These are phyloP conservation scores for Draba incana DNA, from an alignment of 345 rosid species.

Conservation along the genomic window DNA sequence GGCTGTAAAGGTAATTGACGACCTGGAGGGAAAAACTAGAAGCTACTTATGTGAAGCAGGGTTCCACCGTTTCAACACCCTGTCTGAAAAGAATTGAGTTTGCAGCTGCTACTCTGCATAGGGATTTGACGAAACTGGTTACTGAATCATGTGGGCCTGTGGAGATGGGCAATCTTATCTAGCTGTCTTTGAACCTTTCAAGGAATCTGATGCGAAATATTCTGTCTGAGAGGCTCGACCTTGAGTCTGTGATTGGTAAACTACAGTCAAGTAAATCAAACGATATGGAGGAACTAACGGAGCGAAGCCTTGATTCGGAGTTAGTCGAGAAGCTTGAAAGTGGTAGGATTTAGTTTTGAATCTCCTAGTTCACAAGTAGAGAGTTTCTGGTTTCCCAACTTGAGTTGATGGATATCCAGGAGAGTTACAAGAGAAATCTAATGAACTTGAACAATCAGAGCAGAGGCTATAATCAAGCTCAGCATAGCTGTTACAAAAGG, in stretches of 20 bases:
- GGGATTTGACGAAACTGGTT: no score
- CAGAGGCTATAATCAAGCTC: slow-evolving; percentile 86
- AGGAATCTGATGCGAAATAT: no score
- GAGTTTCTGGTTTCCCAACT: slow-evolving; percentile 70
- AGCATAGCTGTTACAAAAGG: slow-evolving; percentile 96
- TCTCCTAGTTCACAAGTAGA: slow-evolving; percentile 47
- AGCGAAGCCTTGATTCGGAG: slow-evolving; percentile 50
- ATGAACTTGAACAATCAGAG: slow-evolving; percentile 83
- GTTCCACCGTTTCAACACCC: no score
- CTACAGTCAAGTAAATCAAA: slow-evolving; percentile 55
- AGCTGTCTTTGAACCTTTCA: no score
- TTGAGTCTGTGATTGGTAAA: slow-evolving; percentile 47
- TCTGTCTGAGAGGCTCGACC: no score
- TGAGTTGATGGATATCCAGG: slow-evolving; percentile 56
- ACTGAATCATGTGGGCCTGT: no score
- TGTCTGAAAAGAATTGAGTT: no score
- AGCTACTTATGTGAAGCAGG: no score
- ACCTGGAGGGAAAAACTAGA: no score
- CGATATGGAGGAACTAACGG: slow-evolving; percentile 58
- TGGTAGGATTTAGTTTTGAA: slow-evolving; percentile 38
- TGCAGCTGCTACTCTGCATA: no score
- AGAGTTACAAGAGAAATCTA: slow-evolving; percentile 59
- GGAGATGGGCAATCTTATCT: no score
- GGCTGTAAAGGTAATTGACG: no score
- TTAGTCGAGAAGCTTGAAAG: slow-evolving; percentile 58